Base-by-base conservation (phyloP, 768 basidiomycete species). In the Cyclocybe aegerita region DNA sequence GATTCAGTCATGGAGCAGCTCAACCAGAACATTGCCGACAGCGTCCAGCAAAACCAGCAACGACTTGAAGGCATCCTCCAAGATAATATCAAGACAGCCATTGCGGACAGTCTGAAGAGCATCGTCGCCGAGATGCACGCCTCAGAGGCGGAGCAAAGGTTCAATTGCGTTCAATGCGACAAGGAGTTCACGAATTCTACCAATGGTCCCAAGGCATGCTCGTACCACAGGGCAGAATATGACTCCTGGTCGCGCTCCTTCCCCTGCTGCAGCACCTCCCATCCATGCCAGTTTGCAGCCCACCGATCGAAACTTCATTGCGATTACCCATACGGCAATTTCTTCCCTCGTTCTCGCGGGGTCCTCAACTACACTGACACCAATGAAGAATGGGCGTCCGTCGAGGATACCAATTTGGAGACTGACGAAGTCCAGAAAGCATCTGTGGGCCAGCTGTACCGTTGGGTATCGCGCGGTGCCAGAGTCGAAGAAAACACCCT, bases 1-100 rank as follows among this genome's bases (percentile, higher is more conserved):
- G 72, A 73, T 36, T 59, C 65, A 2, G 69, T 70, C 4, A 72
- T 74, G 72, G 70, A 68, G 17, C 70, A 74, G 49, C 60, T 74
- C 29, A 72, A 65, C 43, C 54, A 61, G 3, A 69, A 66, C 48
- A 61, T 72, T 31, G 54, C 68, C 6, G 70, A 73, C 39, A 60
- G 65, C 3, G 63, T 74, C 29, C 55, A 64, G 39, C 63, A 67
- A 37, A 67, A 67, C 42, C 63, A 68, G 29, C 54, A 45, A 12
- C 61, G 66, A 8, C 53, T 74, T 4, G 71, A 72, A 49, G 55
- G 50, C 7, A 59, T 67, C 29, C 52, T 67, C 15, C 66, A 65
- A 35, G 67, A 68, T 30, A 72, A 66, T 38, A 65, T 74, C 31
- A 63, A 56, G 49, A 50, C 62, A 1, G 69, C 71, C 11, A 63